Evolutionary conservation across 73 alveolate species (phyloP), one percentile per base, ranked within the genome.

Genomic region (Durusdinium trenchii): DNA sequence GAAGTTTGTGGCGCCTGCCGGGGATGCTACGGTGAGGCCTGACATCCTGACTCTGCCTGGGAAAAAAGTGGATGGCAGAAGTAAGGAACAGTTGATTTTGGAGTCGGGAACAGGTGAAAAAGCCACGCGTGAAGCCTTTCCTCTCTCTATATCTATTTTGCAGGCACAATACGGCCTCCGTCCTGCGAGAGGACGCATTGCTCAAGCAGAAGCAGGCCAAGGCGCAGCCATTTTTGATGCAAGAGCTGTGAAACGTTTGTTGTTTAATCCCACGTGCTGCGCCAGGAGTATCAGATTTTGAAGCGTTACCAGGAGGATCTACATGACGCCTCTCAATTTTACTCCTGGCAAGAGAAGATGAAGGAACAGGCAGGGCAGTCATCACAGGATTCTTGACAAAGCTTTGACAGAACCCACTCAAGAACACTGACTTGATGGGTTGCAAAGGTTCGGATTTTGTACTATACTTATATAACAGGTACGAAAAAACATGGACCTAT

Each of bases 181-280:
- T 94, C 46, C 99, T 94, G n/a, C 95, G 99, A 35, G 99, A 76
- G 79, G 99, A 94, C 46, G 99, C 99, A 10, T 46, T 94, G 86
- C 75, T 94, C 18, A 76, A 81, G 82, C 85, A 94, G 99, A 94
- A 76, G 86, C 99, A 79, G 46, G 94, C 94, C 81, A 94, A 94
- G 94, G 97, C 64, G 46, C n/a, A 20, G 10, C 79, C 14, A 5
- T 6, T 78, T 16, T 43, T 76, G 62, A 10, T 5, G 57, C 7
- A 76, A 45, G 40, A n/a, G 35, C 73, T 32, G n/a, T 23, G 30
- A 60, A 60, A 60, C 69, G 69, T 57, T 12, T 57, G 23, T 32
- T 60, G 73, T 2, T n/a, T n/a, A n/a, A n/a, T n/a, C n/a, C n/a
- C n/a, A n/a, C n/a, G n/a, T n/a, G n/a, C n/a, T n/a, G n/a, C n/a